Evolutionary conservation across 192 early-diverging fungal genomes (phyloP), one percentile per base, ranked within the genome.

Genomic region (Dissophora globulifera): DNA sequence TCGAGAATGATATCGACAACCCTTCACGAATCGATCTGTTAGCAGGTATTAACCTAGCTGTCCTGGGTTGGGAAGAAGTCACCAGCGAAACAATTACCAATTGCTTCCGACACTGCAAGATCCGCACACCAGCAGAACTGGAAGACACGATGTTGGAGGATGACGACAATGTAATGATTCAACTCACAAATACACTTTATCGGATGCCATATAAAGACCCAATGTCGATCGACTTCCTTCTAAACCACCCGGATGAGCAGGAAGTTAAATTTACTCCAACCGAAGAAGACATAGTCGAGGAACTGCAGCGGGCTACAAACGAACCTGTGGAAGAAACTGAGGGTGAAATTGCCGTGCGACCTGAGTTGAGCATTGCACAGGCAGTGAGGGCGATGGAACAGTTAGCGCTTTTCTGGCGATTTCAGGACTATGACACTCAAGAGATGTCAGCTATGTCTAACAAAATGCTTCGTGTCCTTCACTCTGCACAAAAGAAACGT

Each of bases 381-480:
- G 46, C 46, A 22, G 46, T 48, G 46, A 48, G 22, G 46, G 58
- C 38, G 38, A 11, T 25, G 16, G 50, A 51, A 20, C 46, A n/a
- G 22, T n/a, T 48, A 19, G 19, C n/a, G 22, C 46, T 48, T 19
- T 48, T 48, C 22, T 48, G 46, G 19, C 46, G 22, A 20, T 48
- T 48, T 48, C 46, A 48, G 6, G 46, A 48, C 22, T 20, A 48
- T 20, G 6, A 48, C 46, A 48, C 46, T n/a, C n/a, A n/a, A n/a
- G n/a, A n/a, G n/a, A n/a, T n/a, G n/a, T n/a, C n/a, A n/a, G n/a
- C n/a, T n/a, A n/a, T n/a, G n/a, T n/a, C n/a, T n/a, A n/a, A n/a
- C n/a, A n/a, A n/a, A n/a, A n/a, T n/a, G n/a, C n/a, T n/a, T 1
- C 46, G 22, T 9, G 46, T 20, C 19, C 10, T 20, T 22, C 15